Evolutionary conservation across 345 rosid species (phyloP).

Genomic region (Firmiana major): DNA sequence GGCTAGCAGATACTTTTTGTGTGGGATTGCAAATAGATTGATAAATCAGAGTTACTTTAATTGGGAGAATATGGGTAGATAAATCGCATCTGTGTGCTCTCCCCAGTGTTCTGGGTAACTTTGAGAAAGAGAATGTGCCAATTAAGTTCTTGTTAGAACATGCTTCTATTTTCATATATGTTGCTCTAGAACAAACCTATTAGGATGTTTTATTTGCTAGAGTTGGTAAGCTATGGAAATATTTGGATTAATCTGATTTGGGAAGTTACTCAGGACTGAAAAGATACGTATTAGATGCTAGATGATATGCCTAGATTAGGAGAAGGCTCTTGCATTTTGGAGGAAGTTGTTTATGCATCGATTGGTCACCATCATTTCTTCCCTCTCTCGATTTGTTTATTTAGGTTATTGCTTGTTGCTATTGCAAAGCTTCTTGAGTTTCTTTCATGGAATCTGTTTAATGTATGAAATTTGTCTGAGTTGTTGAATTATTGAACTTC

Average conservation of each 20-base stretch:
- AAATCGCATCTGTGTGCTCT: neutral
- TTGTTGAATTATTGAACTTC: neutral
- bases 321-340: neutral
- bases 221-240: neutral
- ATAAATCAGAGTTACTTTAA: neutral
- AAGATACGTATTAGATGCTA: neutral
- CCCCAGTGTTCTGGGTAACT: neutral
- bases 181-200: neutral
- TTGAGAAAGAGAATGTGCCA: neutral
- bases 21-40: neutral
- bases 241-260: neutral
- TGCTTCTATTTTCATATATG: neutral
- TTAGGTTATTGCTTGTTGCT: neutral
- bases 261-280: neutral
- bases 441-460: constrained; percentile 7
- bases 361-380: neutral
- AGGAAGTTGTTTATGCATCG: neutral
- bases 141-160: neutral
- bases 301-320: neutral
- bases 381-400: neutral
- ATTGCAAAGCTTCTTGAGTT: neutral
- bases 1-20: neutral
- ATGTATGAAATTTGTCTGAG: neutral
- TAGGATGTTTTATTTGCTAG: neutral
- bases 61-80: neutral